Percentiles rank a stretch among this genome's conserved stretches.
Evolutionary conservation across 2,329 filamentous ascomycete species (phyloP).

Genomic region (Beauveria pseudobassiana): DNA sequence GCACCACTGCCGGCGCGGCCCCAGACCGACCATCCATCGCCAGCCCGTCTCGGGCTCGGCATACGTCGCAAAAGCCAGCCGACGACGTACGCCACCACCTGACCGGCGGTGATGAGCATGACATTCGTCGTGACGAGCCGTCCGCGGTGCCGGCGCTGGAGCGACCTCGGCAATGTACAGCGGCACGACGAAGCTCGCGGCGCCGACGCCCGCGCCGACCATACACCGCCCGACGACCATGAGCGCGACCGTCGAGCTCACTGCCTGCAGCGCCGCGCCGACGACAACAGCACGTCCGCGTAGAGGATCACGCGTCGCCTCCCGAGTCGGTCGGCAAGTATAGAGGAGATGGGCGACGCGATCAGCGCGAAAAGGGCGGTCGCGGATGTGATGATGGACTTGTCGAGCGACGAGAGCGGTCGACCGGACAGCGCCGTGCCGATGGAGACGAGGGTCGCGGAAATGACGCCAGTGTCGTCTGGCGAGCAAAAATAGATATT

Average conservation of each 20-base stretch:
- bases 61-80: constrained; percentile 64
- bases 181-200: constrained; percentile 74
- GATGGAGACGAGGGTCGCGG: constrained; percentile 59
- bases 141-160: constrained; percentile 66
- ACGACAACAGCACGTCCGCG: constrained; percentile 57
- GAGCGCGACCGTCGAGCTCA: constrained; percentile 44
- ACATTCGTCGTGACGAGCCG: constrained; percentile 74
- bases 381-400: constrained; percentile 63
- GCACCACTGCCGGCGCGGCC: constrained; percentile 65
- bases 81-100: constrained; percentile 79
- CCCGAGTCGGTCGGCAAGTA: constrained; percentile 55
- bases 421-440: constrained; percentile 50
- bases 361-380: constrained; percentile 60
- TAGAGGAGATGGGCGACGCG: constrained; percentile 55
- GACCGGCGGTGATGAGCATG: constrained; percentile 78
- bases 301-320: constrained; percentile 55
- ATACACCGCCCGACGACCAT: constrained; percentile 65
- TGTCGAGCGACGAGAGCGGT: constrained; percentile 54
- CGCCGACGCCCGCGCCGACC: constrained; percentile 66
- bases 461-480: constrained; percentile 65
- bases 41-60: constrained; percentile 54
- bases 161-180: constrained; percentile 84
- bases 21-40: constrained; percentile 88
- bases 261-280: constrained; percentile 60
- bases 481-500: neutral